Evolutionary conservation across 2,329 filamentous ascomycete genomes (phyloP).

Genomic region (Neospermospora avenae): DNA sequence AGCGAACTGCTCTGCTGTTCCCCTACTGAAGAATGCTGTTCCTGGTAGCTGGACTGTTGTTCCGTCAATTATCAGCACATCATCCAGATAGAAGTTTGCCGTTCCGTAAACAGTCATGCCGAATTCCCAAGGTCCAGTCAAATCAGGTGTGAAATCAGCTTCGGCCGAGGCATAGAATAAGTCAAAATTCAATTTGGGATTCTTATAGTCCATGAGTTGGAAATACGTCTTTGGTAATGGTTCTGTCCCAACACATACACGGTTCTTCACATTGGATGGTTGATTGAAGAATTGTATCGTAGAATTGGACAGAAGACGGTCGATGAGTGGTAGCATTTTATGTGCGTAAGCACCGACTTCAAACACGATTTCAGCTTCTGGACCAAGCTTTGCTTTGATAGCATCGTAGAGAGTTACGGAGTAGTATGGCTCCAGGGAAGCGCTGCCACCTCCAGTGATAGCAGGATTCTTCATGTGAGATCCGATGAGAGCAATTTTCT

Average conservation of each 20-base stretch:
- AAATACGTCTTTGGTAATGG: conserved; percentile 42
- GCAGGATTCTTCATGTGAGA: conserved; percentile 46
- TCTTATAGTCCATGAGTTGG: conserved; percentile 51
- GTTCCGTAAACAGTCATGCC: conserved; percentile 38
- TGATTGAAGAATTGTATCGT: conserved; percentile 62
- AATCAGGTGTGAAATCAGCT: conserved; percentile 27
- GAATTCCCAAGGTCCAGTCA: conserved; percentile 33
- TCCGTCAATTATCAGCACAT: conserved; percentile 34
- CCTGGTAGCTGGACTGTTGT: conserved; percentile 36
- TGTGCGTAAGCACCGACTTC: conserved; percentile 61
- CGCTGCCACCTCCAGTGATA: conserved; percentile 37
- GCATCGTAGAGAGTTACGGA: conserved; percentile 35
- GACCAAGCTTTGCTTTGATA: conserved; percentile 25
- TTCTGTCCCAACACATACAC: conserved; percentile 50
- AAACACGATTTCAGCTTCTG: conserved; percentile 39
- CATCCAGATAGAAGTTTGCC: conserved; percentile 36
- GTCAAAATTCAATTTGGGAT: conserved; percentile 30
- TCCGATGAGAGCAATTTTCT: conserved; percentile 49
- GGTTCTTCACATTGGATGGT: conserved; percentile 43
- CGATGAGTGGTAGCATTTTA: conserved; percentile 57
- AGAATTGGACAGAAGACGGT: conserved; percentile 47
- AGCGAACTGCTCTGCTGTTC: conserved; percentile 36
- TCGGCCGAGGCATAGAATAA: conserved; percentile 38
- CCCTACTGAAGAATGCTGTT: conserved; percentile 39
- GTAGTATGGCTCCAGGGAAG: conserved; percentile 35